Conservation (phyloP, 2,329 filamentous ascomycete species). For the Monosporascus sp. region DNA sequence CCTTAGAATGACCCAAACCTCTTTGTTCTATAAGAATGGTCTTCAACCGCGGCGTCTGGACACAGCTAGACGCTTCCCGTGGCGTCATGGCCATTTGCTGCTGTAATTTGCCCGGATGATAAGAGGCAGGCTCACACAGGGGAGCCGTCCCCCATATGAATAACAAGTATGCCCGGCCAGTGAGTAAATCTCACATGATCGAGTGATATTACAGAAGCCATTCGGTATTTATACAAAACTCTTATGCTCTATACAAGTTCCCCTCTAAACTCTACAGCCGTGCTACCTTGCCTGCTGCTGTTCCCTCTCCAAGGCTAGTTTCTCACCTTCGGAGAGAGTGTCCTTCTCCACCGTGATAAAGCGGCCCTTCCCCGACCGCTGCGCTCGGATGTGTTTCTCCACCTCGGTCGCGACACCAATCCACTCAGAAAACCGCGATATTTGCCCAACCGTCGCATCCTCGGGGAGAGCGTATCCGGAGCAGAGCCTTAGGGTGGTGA, state of each 20-base stretch:
- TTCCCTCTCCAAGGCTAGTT: slow-evolving; percentile 8
- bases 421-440: slow-evolving; percentile 29
- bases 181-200: no score
- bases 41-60: no score
- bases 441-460: slow-evolving; percentile 29
- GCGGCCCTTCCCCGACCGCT: slow-evolving; percentile 43
- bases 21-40: no score
- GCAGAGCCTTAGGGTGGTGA: slow-evolving; percentile 39
- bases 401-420: slow-evolving; percentile 35
- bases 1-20: no score
- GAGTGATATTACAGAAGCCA: no score
- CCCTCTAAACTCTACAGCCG: background rate
- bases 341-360: slow-evolving; percentile 47
- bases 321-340: slow-evolving; percentile 13
- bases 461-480: slow-evolving; percentile 37
- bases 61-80: no score
- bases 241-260: background rate
- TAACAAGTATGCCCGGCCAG: no score
- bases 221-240: background rate
- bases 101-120: no score
- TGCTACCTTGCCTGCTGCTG: slow-evolving; percentile 1
- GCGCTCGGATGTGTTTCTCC: slow-evolving; percentile 42
- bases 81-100: no score
- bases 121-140: no score
- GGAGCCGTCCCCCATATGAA: no score